Evolutionary conservation across 331 rosid genomes (phyloP).

Genomic region (Malus hybrid): DNA sequence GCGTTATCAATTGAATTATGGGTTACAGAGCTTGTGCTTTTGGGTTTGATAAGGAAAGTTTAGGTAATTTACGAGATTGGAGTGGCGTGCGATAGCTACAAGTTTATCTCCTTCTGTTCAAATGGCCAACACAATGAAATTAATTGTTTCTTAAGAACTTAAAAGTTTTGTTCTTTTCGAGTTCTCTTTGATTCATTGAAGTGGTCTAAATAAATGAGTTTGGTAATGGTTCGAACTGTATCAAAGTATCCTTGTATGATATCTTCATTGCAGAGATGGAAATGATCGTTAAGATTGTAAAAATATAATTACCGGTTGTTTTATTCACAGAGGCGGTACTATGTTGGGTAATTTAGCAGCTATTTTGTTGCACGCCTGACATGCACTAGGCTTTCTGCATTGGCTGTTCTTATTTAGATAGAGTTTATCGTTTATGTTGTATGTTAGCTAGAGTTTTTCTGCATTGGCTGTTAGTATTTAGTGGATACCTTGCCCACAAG

Average conservation of each 20-base stretch:
- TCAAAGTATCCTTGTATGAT: neutral
- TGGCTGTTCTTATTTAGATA: neutral
- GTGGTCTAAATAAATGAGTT: neutral
- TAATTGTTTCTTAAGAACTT: neutral
- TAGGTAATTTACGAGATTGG: neutral
- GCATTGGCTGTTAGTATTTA: neutral
- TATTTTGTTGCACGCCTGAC: neutral
- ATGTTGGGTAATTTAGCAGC: neutral
- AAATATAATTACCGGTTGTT: neutral
- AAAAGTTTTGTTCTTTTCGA: neutral
- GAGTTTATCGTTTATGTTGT: neutral
- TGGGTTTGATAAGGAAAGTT: neutral
- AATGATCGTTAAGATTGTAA: constrained; percentile 9
- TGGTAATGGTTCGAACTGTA: neutral
- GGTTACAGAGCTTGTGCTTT: neutral
- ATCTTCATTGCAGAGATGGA: neutral
- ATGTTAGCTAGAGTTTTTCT: neutral
- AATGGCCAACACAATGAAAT: neutral
- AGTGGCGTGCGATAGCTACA: neutral
- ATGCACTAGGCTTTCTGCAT: neutral
- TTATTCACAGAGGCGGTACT: neutral
- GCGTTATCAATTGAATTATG: neutral
- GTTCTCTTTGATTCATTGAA: neutral
- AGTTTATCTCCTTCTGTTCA: neutral
- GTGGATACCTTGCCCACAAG: neutral